Evolutionary conservation across 2,329 filamentous ascomycete genomes (phyloP).

Genomic region (Curvularia sp.): DNA sequence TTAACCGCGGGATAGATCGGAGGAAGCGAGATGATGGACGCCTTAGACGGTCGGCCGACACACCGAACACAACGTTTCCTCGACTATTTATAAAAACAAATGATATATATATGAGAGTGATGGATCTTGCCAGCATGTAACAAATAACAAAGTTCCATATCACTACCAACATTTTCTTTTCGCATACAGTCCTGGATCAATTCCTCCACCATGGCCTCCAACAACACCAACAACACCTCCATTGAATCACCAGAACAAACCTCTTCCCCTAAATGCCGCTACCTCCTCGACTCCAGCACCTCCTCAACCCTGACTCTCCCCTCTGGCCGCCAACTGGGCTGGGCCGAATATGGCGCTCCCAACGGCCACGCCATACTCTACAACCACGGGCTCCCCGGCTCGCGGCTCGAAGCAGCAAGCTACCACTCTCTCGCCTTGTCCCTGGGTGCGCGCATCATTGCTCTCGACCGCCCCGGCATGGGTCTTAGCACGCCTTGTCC

Average conservation of each 20-base stretch:
- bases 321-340: slow-evolving; percentile 48
- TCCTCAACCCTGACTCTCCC: slow-evolving; percentile 43
- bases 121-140: background rate
- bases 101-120: background rate
- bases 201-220: background rate
- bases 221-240: background rate
- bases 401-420: slow-evolving; percentile 36
- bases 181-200: background rate
- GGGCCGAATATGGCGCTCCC: slow-evolving; percentile 42
- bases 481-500: slow-evolving; percentile 38
- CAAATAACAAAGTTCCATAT: background rate
- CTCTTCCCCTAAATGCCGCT: slow-evolving; percentile 12
- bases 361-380: slow-evolving; percentile 38
- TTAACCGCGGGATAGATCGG: slow-evolving; percentile 3
- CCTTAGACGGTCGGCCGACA: slow-evolving; percentile 3
- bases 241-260: too few species aligned
- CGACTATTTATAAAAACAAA: background rate
- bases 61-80: background rate
- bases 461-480: slow-evolving; percentile 36
- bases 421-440: slow-evolving; percentile 32
- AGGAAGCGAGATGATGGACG: background rate
- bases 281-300: slow-evolving; percentile 32
- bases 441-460: slow-evolving; percentile 36
- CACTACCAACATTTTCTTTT: background rate
- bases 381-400: slow-evolving; percentile 42